Evolutionary conservation across 2,329 filamentous ascomycete species (phyloP), one percentile per base, ranked within the genome.

Genomic region (Exophiala viscosa): DNA sequence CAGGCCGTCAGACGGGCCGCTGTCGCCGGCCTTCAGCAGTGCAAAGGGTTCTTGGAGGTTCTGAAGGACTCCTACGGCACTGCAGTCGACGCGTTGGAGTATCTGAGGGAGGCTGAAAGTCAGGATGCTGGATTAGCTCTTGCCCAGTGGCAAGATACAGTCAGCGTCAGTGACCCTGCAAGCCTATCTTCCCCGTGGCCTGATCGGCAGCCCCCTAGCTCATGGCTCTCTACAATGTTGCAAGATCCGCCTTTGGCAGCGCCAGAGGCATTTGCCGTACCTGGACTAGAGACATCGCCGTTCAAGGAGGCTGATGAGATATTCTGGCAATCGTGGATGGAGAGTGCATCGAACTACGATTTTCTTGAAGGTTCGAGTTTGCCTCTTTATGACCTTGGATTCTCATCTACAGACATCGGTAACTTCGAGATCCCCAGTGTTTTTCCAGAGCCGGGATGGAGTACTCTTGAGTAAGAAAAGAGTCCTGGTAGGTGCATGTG

Each of bases 31-130:
- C 39, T 48, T n/a, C 17, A 48, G 35, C 34, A 48, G 18, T 48
- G 45, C 34, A 31, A 41, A 48, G 34, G 31, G 40, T 48, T 40
- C 20, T 15, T 48, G 45, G 14, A 40, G 17, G 32, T 48, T 8
- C 35, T 48, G 14, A 18, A 48, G 14, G 28, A 48, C 8, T n/a
- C 45, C 17, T 48, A 41, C 17, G 17, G 17, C 15, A 48, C 45
- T 8, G 45, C 45, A 4, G 18, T 31, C 7, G 45, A 48, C 31
- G 36, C 45, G 5, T n/a, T 48, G 33, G 45, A 48, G n/a, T 48
- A 40, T 32, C 35, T 48, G 18, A 28, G 36, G 17, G 45, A 48
- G 14, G 45, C 45, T 23, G 35, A 39, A 17, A 40, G 17, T 34
- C 17, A 39, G 11, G 36, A 48, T 14, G 36, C 15, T 38, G 32